Base-by-base conservation (phyloP, 2,329 filamentous ascomycete genomes). In the Phoma herbarum region DNA sequence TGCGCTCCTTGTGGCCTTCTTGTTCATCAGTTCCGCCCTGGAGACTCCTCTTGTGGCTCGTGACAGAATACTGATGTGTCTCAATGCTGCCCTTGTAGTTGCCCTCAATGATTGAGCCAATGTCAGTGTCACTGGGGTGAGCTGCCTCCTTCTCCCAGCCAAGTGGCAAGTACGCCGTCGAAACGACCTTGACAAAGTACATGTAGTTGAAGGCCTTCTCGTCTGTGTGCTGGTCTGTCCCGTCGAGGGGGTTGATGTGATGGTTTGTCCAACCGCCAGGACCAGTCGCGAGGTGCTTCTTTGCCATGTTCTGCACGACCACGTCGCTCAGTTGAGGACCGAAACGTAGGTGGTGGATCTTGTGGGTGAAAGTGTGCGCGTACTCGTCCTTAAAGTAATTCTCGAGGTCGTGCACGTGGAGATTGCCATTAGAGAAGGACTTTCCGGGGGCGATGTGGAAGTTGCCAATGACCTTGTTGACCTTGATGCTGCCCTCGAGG, bases 121-220 rank as follows among this genome's bases (percentile, higher is more conserved):
- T 79, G 45, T 85, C 81, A 45, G 88, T 82, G 12, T 49, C 41
- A 10, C 47, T 45, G 23, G 75, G 70, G 14, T 73, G 65, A 18
- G 77, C 70, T 28, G 77, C 71, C 28, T 77, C 67, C 70, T 87
- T 86, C 74, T 93, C 89, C 92, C 92, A 96, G 63, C 93, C 93
- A 1, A 99, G 85, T 2, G 95, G 93, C 25, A 98, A 85, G 77
- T 98, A 99, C 1, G 93, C 94, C 1, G 95, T 99, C 3, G 91
- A 92, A 29, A 99, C 95, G 57, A 99, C 95, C 84, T 99, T 99
- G 79, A 99, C 85, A 79, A 99, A 99, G 83, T 99, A 99, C 92
- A 98, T 97, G 79, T 89, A 99, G 82, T 97, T 99, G 84, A 85
- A 97, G 64, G 90, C 90, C 67, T 92, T 86, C 72, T 97, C 93